Conservation (phyloP, 805 yeast species). For the Candida silvatica region DNA sequence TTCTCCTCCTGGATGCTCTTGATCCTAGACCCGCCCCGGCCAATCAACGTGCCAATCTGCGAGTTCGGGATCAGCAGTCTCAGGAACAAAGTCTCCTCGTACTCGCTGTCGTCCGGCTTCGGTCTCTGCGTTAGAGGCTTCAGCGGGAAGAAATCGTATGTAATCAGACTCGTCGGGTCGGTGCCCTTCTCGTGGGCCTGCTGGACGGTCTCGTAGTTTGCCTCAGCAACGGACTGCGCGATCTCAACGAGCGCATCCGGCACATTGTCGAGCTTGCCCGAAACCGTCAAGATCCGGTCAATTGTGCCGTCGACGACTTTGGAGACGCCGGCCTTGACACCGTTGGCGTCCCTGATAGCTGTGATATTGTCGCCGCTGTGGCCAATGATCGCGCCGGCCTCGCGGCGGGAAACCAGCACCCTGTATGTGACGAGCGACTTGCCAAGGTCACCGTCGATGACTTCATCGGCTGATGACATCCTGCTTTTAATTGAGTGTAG, state of each 20-base stretch:
- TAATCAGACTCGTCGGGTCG: slow-evolving; percentile 24
- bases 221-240: slow-evolving; percentile 52
- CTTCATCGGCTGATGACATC: not conserved
- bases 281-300: slow-evolving; percentile 73
- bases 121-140: slow-evolving; percentile 49
- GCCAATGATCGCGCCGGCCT: slow-evolving; percentile 87
- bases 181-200: slow-evolving; percentile 16
- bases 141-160: slow-evolving; percentile 48
- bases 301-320: slow-evolving; percentile 72
- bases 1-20: slow-evolving; percentile 65
- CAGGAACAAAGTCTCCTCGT: slow-evolving; percentile 45
- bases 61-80: slow-evolving; percentile 73
- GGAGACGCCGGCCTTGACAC: slow-evolving; percentile 82
- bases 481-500: slow-evolving; percentile 1
- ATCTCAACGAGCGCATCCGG: slow-evolving; percentile 64
- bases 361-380: slow-evolving; percentile 76
- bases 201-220: slow-evolving; percentile 21
- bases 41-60: slow-evolving; percentile 85
- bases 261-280: slow-evolving; percentile 63
- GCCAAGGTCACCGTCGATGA: slow-evolving; percentile 16
- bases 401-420: slow-evolving; percentile 71
- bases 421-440: slow-evolving; percentile 31
- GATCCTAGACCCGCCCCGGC: slow-evolving; percentile 73
- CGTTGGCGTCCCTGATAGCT: slow-evolving; percentile 61
- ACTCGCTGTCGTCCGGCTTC: slow-evolving; percentile 40